Percentiles rank a stretch among this genome's conserved stretches.
Evolutionary conservation across 176 grass and related monocot genomes (phyloP).

Genomic region (Aegilops longissima): DNA sequence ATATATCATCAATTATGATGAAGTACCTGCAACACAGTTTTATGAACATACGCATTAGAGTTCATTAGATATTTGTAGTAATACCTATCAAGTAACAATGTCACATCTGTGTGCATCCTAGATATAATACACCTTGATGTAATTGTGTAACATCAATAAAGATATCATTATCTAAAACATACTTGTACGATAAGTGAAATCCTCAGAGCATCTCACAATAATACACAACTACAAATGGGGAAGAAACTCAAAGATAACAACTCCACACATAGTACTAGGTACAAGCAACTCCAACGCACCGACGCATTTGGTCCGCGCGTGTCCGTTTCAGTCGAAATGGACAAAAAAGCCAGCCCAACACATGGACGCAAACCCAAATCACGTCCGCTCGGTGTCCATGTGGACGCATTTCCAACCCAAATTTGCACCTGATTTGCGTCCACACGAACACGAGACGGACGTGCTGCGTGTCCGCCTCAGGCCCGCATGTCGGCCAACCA

Average conservation of each 20-base stretch:
- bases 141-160: not conserved
- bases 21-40: conserved; percentile 7
- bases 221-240: not conserved
- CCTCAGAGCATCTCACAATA: not conserved
- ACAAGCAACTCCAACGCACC: not conserved
- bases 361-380: too few relatives aligned
- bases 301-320: too few relatives aligned
- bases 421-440: rapidly evolving
- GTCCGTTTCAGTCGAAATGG: too few relatives aligned
- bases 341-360: too few relatives aligned
- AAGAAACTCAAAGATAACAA: not conserved
- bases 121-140: not conserved
- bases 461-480: rapidly evolving
- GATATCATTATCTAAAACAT: not conserved
- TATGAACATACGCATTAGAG: not conserved
- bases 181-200: not conserved
- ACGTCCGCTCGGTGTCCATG: too few relatives aligned
- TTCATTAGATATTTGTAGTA: not conserved
- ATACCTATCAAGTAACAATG: not conserved
- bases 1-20: conserved; percentile 32
- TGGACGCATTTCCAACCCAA: too few relatives aligned
- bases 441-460: too few relatives aligned
- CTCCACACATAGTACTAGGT: not conserved
- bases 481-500: too few relatives aligned
- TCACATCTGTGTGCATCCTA: not conserved